Percentiles rank a stretch among this genome's conserved stretches.
phyloP scores from a whole-genome alignment of 139 green algal genomes.

The Tetradesmus obliquus region DNA sequence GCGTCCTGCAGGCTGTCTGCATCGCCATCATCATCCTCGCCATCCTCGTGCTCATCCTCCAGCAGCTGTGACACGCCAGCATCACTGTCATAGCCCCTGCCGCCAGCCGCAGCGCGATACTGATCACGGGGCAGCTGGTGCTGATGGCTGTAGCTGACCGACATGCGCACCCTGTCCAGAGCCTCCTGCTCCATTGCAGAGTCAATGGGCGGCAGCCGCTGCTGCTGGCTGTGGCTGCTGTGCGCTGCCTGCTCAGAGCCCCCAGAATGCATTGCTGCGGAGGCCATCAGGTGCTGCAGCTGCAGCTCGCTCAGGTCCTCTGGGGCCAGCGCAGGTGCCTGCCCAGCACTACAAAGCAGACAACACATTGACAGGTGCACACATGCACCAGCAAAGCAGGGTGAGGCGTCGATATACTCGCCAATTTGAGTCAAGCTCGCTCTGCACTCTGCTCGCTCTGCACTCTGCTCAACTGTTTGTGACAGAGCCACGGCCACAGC shows the following conservation, averaged over 20 bases:
- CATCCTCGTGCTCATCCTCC: background rate
- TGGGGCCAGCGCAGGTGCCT: background rate
- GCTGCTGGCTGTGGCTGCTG: background rate
- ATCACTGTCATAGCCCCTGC: background rate
- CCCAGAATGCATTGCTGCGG: background rate
- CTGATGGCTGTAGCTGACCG: background rate
- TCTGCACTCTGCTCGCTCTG: background rate
- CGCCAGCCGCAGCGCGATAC: background rate
- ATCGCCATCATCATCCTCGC: background rate
- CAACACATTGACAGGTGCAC: background rate
- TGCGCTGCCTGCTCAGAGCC: background rate
- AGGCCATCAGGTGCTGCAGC: background rate
- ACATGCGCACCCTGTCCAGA: slow-evolving; percentile 20
- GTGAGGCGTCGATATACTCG: background rate
- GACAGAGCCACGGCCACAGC: background rate
- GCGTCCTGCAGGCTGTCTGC: background rate
- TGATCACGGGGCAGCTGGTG: background rate
- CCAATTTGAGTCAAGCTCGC: no score
- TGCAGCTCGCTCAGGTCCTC: background rate
- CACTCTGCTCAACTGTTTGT: background rate
- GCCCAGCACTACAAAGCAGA: slow-evolving; percentile 26
- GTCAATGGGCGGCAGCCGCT: no score
- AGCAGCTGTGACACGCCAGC: background rate
- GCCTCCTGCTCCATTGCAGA: slow-evolving; percentile 22
- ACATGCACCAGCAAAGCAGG: background rate